Evolutionary conservation across 2,329 filamentous ascomycete species (phyloP), one percentile per base, ranked within the genome.

Genomic region (Trichoderma lentiforme): DNA sequence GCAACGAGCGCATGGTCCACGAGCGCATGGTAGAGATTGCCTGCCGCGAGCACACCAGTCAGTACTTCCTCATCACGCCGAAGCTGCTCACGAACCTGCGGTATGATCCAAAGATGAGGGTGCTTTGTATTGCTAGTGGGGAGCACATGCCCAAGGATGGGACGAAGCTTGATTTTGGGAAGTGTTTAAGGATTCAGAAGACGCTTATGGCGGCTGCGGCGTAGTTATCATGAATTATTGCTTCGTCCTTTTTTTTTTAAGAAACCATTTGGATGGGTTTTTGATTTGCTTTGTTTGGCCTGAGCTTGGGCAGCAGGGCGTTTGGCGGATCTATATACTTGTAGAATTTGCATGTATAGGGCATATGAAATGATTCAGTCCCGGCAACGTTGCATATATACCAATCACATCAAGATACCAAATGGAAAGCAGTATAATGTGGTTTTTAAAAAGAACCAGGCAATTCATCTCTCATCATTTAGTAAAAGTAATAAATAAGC

Each of bases 11-110:
- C 76, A 97, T 98, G 89, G 95, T 99, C 18, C 96, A 99, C 83
- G 94, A 95, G 80, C 93, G 96, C 74, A 97, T 99, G 92, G 96
- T 99, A 9, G 94, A 98, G 78, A 98, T 99, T 79, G 96, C 96
- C 57, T 98, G 96, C 81, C 89, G 90, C 75, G 91, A 94, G 81
- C 90, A 92, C 80, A 90, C 89, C n/a, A 88, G 86, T 75, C 90
- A 92, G 83, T 99, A 99, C 83, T 99, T 99, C 84, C 89, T 99
- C 74, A 97, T 99, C 83, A 99, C 96, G 57, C 96, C 96, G 5
- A 99, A 99, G 84, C 86, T 99, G 73, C 89, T 99, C 73, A 92
- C 90, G 6, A 93, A 92, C 12, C 84, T 99, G 72, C 90, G 90
- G 76, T 99, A 98, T 81, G 93, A 97, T 80, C 87, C 88, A 70